Conservation (phyloP, 495 filamentous ascomycete genomes). For the Tuber aestivum region DNA sequence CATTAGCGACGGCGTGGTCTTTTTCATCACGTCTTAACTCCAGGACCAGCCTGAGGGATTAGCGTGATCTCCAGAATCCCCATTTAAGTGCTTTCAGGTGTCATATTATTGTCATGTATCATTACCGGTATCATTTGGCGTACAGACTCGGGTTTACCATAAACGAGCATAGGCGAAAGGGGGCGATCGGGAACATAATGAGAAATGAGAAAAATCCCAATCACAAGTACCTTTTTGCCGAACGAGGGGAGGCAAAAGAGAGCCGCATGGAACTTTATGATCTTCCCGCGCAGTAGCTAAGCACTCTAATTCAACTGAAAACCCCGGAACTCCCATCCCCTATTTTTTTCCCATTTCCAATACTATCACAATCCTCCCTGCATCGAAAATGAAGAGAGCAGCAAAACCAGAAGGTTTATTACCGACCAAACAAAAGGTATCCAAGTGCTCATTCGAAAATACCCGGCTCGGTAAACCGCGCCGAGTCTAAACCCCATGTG, state of each 20-base stretch:
- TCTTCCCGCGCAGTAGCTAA: background rate
- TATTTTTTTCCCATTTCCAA: background rate
- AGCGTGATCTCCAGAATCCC: background rate
- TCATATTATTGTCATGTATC: constrained; percentile 4
- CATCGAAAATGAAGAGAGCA: constrained; percentile 89
- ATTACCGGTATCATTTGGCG: constrained; percentile 12
- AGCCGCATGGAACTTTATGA: background rate
- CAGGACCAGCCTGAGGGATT: background rate
- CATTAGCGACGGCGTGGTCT: constrained; percentile 14
- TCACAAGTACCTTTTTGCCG: background rate
- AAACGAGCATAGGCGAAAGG: constrained; percentile 7
- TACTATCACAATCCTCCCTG: constrained; percentile 74
- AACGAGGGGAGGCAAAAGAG: background rate
- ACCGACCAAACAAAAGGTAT: constrained; percentile 91
- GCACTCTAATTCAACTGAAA: background rate
- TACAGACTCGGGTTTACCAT: background rate
- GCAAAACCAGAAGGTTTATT: constrained; percentile 81
- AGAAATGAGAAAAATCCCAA: background rate
- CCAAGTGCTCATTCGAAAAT: constrained; percentile 95
- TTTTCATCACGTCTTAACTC: background rate
- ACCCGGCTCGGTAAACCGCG: constrained; percentile 70
- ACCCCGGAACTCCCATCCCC: background rate
- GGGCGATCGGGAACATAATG: constrained; percentile 51
- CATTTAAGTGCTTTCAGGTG: background rate
- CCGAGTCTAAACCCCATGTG: constrained; percentile 58